A percentile compares a stretch with the other conserved stretches of the same genome.
phyloP scores from a whole-genome alignment of 306 rosid species.

The Malus orientalis region DNA sequence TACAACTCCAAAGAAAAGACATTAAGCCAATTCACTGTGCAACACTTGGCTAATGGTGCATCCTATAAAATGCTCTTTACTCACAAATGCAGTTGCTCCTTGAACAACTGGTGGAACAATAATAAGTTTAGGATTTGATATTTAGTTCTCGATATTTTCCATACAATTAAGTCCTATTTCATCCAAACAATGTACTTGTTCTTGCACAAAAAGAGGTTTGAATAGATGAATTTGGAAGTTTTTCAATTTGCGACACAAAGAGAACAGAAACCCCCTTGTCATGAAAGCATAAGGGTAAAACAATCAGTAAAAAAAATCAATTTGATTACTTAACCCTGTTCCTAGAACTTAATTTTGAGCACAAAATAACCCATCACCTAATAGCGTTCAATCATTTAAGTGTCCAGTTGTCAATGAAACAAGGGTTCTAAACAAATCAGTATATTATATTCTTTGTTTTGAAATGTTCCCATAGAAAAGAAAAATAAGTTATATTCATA shows the following conservation, averaged over 20 bases:
- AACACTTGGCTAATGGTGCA: no score
- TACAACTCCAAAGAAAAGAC: no score
- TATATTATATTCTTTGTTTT: neutral
- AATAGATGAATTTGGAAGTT: neutral
- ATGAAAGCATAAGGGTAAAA: neutral
- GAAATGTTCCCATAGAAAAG: neutral
- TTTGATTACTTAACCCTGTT: neutral
- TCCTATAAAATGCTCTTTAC: neutral
- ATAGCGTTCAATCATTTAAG: neutral
- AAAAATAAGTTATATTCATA: neutral
- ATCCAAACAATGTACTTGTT: neutral
- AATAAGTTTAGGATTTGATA: neutral
- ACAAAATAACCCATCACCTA: neutral
- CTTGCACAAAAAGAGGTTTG: neutral
- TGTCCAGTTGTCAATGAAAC: neutral
- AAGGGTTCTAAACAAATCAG: neutral
- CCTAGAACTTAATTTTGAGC: neutral
- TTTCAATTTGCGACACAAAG: neutral
- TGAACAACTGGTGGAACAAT: neutral
- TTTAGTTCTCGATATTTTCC: neutral
- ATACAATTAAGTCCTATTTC: neutral
- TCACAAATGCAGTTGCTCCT: neutral
- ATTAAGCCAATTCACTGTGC: no score
- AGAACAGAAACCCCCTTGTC: neutral
- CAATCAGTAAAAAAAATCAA: neutral